These are phyloP conservation scores for Ophiostoma angusticollis DNA, from an alignment of 2,329 filamentous ascomycete genomes.

Conservation along the genomic window DNA sequence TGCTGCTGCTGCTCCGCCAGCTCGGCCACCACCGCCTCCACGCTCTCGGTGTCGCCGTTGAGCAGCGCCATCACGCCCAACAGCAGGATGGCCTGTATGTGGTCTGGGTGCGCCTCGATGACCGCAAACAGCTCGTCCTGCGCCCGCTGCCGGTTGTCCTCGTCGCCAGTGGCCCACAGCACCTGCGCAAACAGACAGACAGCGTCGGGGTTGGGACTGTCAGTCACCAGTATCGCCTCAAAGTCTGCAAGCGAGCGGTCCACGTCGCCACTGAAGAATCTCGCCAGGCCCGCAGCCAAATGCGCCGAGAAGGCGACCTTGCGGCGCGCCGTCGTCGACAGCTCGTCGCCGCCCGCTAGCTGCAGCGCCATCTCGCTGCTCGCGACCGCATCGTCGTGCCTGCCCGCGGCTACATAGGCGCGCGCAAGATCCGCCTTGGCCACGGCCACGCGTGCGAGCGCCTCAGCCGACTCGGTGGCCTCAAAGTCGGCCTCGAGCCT, in stretches of 20 bases:
- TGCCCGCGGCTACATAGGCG: slow-evolving; percentile 57
- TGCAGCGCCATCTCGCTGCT: slow-evolving; percentile 71
- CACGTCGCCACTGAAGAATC: slow-evolving; percentile 56
- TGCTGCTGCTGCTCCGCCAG: slow-evolving; percentile 59
- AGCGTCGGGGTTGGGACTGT: slow-evolving; percentile 61
- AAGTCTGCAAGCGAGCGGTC: slow-evolving; percentile 67
- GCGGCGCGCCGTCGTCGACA: slow-evolving; percentile 50
- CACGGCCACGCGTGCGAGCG: slow-evolving; percentile 65
- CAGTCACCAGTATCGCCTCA: slow-evolving; percentile 65
- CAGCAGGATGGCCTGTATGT: slow-evolving; percentile 68
- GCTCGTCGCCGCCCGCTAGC: slow-evolving; percentile 38
- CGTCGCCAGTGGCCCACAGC: slow-evolving; percentile 77
- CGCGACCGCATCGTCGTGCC: slow-evolving; percentile 58
- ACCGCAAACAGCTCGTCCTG: slow-evolving; percentile 68
- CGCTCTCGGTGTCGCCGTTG: slow-evolving; percentile 63
- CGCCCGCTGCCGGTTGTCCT: slow-evolving; percentile 61
- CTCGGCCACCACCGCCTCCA: slow-evolving; percentile 70
- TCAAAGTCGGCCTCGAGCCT: slow-evolving; percentile 74
- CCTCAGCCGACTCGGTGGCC: slow-evolving; percentile 59
- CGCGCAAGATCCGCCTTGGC: slow-evolving; percentile 79
- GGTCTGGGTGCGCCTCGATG: slow-evolving; percentile 59
- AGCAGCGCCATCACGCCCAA: slow-evolving; percentile 75
- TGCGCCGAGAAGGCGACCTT: slow-evolving; percentile 73
- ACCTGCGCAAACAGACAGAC: slow-evolving; percentile 83
- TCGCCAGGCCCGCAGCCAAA: slow-evolving; percentile 70